phyloP scores from a whole-genome alignment of 768 basidiomycete genomes.

The Ramaria rubella region DNA sequence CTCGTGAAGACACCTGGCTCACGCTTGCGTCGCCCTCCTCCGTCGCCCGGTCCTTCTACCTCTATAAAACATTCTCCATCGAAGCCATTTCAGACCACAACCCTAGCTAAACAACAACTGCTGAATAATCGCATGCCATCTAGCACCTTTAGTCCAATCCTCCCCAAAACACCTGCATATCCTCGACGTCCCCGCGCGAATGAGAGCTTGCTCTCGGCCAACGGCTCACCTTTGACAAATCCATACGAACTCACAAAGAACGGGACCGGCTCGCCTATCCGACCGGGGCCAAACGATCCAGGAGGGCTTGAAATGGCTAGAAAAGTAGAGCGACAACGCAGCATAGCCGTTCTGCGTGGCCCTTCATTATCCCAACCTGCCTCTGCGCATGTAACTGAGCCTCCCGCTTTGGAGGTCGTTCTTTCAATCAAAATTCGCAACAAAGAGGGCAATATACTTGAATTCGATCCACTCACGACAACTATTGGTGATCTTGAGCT shows the following conservation, averaged over 20 bases:
- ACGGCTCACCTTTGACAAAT: slow-evolving; percentile 78
- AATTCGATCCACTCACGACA: slow-evolving; percentile 76
- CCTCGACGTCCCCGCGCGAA: slow-evolving; percentile 65
- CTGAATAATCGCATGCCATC: slow-evolving; percentile 47
- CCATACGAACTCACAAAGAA: slow-evolving; percentile 48
- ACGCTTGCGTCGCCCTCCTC: slow-evolving; percentile 37
- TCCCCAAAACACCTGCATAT: slow-evolving; percentile 51
- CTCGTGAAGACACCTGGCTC: slow-evolving; percentile 37
- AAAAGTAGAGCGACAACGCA: slow-evolving; percentile 16
- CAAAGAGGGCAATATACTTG: slow-evolving; percentile 72
- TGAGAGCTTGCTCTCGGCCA: slow-evolving; percentile 74
- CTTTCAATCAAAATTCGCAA: slow-evolving; percentile 49
- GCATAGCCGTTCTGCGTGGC: slow-evolving; percentile 4
- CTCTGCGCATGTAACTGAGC: not conserved
- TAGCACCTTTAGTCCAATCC: slow-evolving; percentile 60
- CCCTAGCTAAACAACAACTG: slow-evolving; percentile 22
- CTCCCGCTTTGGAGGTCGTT: slow-evolving; percentile 14
- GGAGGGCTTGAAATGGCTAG: slow-evolving; percentile 20
- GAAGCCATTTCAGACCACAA: slow-evolving; percentile 15
- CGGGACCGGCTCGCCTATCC: slow-evolving; percentile 21
- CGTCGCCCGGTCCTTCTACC: slow-evolving; percentile 25
- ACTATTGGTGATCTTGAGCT: slow-evolving; percentile 67
- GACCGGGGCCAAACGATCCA: not conserved
- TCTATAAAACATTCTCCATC: slow-evolving; percentile 15
- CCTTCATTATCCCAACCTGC: slow-evolving; percentile 7